These are phyloP conservation scores for Pichiaceae sp. DNA, from an alignment of 1,139 yeast genomes.

Conservation along the genomic window DNA sequence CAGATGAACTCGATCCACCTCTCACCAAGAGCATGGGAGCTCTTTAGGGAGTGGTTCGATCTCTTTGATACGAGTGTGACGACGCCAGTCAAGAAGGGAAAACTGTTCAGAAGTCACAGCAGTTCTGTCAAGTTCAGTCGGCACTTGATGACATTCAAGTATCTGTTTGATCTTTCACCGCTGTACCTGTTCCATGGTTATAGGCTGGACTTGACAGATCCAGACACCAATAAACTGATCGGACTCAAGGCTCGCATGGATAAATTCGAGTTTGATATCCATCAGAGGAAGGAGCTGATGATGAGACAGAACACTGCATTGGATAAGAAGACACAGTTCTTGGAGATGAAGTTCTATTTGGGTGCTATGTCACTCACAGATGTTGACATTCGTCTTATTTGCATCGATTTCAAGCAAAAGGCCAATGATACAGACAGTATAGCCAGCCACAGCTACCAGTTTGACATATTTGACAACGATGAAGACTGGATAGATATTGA, in stretches of 20 bases:
- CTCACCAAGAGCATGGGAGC: slow-evolving; percentile 57
- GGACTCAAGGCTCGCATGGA: slow-evolving; percentile 74
- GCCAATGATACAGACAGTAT: neutral
- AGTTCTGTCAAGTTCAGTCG: slow-evolving; percentile 52
- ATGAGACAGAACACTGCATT: slow-evolving; percentile 52
- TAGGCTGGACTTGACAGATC: slow-evolving; percentile 36
- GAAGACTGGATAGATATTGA: slow-evolving; percentile 67
- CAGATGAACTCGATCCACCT: slow-evolving; percentile 56
- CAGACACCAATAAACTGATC: slow-evolving; percentile 44
- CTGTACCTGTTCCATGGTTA: slow-evolving; percentile 65
- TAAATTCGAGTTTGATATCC: slow-evolving; percentile 65
- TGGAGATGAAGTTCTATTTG: slow-evolving; percentile 62
- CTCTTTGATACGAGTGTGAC: slow-evolving; percentile 62
- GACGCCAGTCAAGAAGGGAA: slow-evolving; percentile 69
- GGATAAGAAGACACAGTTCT: slow-evolving; percentile 44
- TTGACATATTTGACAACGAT: slow-evolving; percentile 19
- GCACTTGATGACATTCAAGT: slow-evolving; percentile 72
- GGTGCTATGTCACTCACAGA: slow-evolving; percentile 64
- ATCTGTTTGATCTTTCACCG: slow-evolving; percentile 67
- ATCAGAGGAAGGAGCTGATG: slow-evolving; percentile 74
- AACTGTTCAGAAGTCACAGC: slow-evolving; percentile 34
- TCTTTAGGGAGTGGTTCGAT: slow-evolving; percentile 79
- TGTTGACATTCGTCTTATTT: slow-evolving; percentile 68
- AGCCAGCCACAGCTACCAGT: neutral
- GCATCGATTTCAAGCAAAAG: slow-evolving; percentile 39